Conservation (phyloP, 768 basidiomycete species). For the Amyloporia xantha region DNA sequence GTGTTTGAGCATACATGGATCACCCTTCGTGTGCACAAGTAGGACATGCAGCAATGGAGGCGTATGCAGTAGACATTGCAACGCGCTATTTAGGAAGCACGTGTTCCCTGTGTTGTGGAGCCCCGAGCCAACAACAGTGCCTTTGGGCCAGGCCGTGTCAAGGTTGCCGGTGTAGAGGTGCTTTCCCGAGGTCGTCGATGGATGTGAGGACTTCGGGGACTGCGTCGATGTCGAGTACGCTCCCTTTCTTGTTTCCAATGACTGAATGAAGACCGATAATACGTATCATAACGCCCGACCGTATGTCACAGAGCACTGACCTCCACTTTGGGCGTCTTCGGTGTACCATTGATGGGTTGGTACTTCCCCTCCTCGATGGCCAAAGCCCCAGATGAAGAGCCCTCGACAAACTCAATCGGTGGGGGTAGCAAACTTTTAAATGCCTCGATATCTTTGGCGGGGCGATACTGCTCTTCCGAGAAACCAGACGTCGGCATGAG, state of each 20-base stretch:
- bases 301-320: constrained; percentile 28
- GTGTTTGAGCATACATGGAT: constrained; percentile 50
- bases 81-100: constrained; percentile 91
- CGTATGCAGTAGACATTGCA: constrained; percentile 92
- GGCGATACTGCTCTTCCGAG: constrained; percentile 51
- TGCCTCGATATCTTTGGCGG: constrained; percentile 63
- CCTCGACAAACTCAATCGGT: constrained; percentile 79
- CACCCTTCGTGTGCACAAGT: constrained; percentile 36
- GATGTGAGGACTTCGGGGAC: constrained; percentile 15
- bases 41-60: constrained; percentile 73
- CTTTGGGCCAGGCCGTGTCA: constrained; percentile 57
- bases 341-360: constrained; percentile 70
- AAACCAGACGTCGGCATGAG: constrained; percentile 50
- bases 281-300: neutral
- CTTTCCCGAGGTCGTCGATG: constrained; percentile 23
- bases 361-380: constrained; percentile 72
- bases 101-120: constrained; percentile 87
- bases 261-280: neutral
- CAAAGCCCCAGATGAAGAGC: constrained; percentile 71
- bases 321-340: constrained; percentile 20
- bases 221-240: constrained; percentile 22
- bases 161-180: constrained; percentile 48
- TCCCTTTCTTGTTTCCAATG: constrained; percentile 5
- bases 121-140: constrained; percentile 47
- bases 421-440: constrained; percentile 77